A percentile compares a stretch with the other conserved stretches of the same genome.
Evolutionary conservation across 805 yeast species (phyloP).

Genomic region (Teunomyces stri): DNA sequence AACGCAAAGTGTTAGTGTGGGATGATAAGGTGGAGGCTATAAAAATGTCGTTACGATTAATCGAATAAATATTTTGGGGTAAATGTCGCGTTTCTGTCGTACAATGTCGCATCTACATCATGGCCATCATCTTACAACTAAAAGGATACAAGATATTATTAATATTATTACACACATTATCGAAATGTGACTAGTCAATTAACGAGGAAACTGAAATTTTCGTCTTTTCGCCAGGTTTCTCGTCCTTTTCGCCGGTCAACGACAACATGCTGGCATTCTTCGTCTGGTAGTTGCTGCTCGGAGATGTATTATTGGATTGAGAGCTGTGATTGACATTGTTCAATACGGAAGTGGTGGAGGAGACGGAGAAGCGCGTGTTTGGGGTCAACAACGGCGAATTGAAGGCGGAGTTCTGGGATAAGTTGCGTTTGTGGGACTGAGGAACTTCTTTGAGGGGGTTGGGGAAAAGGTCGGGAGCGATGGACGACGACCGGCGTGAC

Average conservation of each 20-base stretch:
- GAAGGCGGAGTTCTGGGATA: conserved; percentile 30
- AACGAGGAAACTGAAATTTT: conserved; percentile 35
- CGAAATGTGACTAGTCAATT: conserved; percentile 21
- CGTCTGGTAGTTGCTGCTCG: conserved; percentile 9
- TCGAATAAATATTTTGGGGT: too few relatives aligned
- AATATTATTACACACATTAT: conserved; percentile 4
- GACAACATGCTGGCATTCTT: not conserved
- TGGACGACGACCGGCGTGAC: conserved; percentile 38
- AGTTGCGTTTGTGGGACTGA: conserved; percentile 23
- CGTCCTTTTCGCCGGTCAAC: conserved; percentile 3
- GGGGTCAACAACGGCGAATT: conserved; percentile 28
- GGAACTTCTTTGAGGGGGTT: conserved; percentile 24
- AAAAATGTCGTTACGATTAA: not conserved
- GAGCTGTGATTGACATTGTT: not conserved
- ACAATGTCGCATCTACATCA: not conserved
- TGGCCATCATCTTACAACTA: not conserved
- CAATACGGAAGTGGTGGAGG: conserved; percentile 12
- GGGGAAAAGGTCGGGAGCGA: conserved; percentile 45
- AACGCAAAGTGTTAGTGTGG: too few relatives aligned
- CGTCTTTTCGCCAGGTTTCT: conserved; percentile 11
- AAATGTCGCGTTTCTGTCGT: not conserved
- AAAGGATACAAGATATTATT: not conserved
- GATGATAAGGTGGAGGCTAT: not conserved
- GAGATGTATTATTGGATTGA: conserved; percentile 9
- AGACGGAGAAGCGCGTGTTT: conserved; percentile 21